Conservation (phyloP, 345 rosid species). For the Capsella bursapastoris region DNA sequence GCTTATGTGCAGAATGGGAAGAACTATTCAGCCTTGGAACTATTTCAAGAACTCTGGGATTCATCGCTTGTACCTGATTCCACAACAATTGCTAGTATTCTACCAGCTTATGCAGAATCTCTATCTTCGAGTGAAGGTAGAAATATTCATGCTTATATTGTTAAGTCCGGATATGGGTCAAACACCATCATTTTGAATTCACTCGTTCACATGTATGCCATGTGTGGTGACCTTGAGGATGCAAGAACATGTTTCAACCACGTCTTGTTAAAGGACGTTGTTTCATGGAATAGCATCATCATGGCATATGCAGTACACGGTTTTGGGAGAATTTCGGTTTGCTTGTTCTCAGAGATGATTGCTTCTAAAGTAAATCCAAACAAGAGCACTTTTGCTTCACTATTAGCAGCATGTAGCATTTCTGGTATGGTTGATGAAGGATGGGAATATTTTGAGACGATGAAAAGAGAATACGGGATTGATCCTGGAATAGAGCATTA, state of each 20-base stretch:
- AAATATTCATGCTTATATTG: constrained; percentile 59
- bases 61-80: constrained; percentile 57
- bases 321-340: constrained; percentile 53
- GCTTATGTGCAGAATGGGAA: constrained; percentile 59
- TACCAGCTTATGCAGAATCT: constrained; percentile 74
- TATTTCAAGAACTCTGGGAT: constrained; percentile 54
- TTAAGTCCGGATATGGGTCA: constrained; percentile 47
- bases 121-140: constrained; percentile 56
- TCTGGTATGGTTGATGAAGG: constrained; percentile 77
- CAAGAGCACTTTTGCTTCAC: constrained; percentile 68
- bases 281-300: constrained; percentile 80
- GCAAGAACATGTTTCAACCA: constrained; percentile 62
- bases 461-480: constrained; percentile 65
- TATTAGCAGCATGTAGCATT: constrained; percentile 71
- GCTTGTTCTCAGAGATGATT: constrained; percentile 60
- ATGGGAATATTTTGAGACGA: constrained; percentile 63
- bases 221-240: constrained; percentile 67
- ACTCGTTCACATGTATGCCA: constrained; percentile 66
- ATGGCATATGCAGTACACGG: constrained; percentile 80
- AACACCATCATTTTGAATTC: constrained; percentile 65
- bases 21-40: constrained; percentile 54
- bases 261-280: constrained; percentile 53
- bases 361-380: constrained; percentile 58
- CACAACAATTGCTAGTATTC: constrained; percentile 59
- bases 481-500: constrained; percentile 78